These are phyloP conservation scores for Eimeria mitis DNA, from an alignment of 169 alveolate genomes.

Conservation along the genomic window DNA sequence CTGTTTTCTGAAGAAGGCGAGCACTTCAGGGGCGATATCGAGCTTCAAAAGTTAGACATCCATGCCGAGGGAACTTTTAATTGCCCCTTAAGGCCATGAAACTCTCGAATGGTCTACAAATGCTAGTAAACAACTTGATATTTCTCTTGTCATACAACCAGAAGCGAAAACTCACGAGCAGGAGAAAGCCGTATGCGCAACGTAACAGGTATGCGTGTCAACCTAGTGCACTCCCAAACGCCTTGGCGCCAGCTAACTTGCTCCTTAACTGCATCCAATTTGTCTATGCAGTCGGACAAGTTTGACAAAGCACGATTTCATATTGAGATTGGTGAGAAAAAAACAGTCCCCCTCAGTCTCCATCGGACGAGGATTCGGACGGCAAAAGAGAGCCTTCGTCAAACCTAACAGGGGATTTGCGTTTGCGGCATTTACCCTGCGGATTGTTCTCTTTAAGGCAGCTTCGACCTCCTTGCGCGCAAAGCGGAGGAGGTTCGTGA, in stretches of 20 bases:
- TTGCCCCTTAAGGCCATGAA: neutral
- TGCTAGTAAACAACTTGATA: neutral
- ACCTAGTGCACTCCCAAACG: neutral
- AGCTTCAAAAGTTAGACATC: neutral
- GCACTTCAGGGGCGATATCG: neutral
- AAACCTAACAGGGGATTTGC: conserved; percentile 73
- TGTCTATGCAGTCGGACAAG: neutral
- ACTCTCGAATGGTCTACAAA: neutral
- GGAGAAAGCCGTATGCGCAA: neutral
- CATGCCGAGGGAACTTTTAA: too few species aligned
- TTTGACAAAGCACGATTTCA: neutral
- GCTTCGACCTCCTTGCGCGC: conserved; percentile 42
- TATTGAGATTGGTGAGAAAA: neutral
- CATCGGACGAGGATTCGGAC: conserved; percentile 77
- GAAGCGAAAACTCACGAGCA: neutral
- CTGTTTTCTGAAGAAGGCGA: neutral
- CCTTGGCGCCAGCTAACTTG: neutral
- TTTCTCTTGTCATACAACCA: neutral
- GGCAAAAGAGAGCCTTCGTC: conserved; percentile 80
- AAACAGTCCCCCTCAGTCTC: neutral
- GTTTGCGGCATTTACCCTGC: conserved; percentile 17
- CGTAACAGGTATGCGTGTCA: neutral
- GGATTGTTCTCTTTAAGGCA: conserved; percentile 22
- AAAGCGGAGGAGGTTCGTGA: conserved; percentile 76
- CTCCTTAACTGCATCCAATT: neutral